Conservation (phyloP, 2,329 filamentous ascomycete species). For the Epichloe elymi region DNA sequence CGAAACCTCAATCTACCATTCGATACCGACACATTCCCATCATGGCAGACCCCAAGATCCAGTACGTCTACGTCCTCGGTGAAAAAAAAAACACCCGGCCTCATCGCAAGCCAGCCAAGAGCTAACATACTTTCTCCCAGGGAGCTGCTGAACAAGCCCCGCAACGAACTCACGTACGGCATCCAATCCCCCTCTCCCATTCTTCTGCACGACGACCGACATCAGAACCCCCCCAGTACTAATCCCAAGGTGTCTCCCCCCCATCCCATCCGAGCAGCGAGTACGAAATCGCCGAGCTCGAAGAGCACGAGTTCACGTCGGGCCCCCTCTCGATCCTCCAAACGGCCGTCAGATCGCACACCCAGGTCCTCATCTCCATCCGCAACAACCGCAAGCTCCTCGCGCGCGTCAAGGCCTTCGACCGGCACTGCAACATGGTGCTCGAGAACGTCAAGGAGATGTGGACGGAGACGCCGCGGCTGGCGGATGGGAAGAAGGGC, state of each 20-base stretch:
- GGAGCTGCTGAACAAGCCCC: conserved; percentile 79
- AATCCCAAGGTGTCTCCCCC: neutral
- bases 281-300: conserved; percentile 71
- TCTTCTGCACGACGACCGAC: conserved; percentile 6
- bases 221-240: neutral
- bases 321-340: conserved; percentile 75
- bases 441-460: conserved; percentile 91
- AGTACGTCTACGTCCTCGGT: conserved; percentile 39
- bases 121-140: conserved; percentile 34
- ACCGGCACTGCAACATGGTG: conserved; percentile 98
- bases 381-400: conserved; percentile 98
- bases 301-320: conserved; percentile 42
- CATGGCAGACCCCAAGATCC: conserved; percentile 60
- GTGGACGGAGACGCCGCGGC: conserved; percentile 90
- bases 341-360: conserved; percentile 87
- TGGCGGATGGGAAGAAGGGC: conserved; percentile 77
- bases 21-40: conserved; percentile 9
- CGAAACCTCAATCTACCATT: conserved; percentile 8
- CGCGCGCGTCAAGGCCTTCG: conserved; percentile 94
- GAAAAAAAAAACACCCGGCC: too few species aligned
- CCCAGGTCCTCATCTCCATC: conserved; percentile 91
- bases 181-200: conserved; percentile 5
- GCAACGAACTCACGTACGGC: conserved; percentile 79
- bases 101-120: neutral
- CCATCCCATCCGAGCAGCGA: conserved; percentile 42